These are phyloP conservation scores for Kondoa malvinella DNA, from an alignment of 768 basidiomycete species.

Conservation along the genomic window DNA sequence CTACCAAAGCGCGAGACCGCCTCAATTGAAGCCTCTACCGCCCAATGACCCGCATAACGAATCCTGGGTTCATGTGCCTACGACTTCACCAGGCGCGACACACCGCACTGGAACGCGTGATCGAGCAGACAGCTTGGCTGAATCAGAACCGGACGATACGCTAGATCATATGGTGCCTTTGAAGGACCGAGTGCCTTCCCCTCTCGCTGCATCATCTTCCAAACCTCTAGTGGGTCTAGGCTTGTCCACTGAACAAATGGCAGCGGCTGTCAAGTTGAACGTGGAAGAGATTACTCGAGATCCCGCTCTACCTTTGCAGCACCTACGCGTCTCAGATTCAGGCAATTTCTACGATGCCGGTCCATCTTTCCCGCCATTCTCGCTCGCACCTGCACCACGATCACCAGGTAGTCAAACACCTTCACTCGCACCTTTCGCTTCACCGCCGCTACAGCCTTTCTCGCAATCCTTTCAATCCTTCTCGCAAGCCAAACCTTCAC, in stretches of 20 bases:
- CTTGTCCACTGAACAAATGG: background rate
- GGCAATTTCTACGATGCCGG: conserved; percentile 1
- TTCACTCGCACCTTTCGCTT: background rate
- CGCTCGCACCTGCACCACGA: background rate
- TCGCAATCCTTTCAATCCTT: background rate
- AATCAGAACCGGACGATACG: background rate
- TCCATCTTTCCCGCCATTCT: background rate
- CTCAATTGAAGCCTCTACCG: background rate
- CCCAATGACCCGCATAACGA: background rate
- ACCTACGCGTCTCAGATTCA: background rate
- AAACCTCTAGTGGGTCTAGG: background rate
- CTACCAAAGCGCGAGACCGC: background rate
- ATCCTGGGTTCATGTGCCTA: background rate
- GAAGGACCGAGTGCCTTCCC: background rate
- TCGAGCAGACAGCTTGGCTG: background rate
- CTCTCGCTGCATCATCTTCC: background rate
- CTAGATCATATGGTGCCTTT: background rate
- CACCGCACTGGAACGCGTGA: background rate
- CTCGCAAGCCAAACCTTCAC: background rate
- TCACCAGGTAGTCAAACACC: background rate
- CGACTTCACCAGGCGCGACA: background rate
- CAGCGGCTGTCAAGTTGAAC: background rate
- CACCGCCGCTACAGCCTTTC: background rate
- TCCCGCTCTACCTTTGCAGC: background rate
- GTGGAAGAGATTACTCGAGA: background rate